Conservation (phyloP, 148 eudicot genomes). For the Camellia sinensis region DNA sequence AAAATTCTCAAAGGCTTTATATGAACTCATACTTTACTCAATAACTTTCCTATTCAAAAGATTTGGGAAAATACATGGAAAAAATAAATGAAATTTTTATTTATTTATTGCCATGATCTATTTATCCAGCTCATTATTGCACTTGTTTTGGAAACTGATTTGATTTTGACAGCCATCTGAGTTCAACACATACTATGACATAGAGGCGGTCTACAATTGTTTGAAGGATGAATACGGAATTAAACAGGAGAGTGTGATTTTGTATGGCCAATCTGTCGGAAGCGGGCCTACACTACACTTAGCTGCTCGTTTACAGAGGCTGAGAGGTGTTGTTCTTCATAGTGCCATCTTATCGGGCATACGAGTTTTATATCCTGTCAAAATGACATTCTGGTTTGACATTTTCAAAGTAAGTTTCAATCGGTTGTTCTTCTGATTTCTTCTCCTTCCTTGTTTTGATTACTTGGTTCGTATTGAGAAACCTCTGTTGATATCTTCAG, state of each 20-base stretch:
- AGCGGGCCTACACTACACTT: slow-evolving; percentile 93
- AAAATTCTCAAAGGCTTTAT: slow-evolving; percentile 1
- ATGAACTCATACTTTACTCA: background rate
- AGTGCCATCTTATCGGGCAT: slow-evolving; percentile 96
- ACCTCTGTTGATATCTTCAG: slow-evolving; percentile 38
- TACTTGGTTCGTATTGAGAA: slow-evolving; percentile 9
- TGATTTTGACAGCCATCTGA: slow-evolving; percentile 69
- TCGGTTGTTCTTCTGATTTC: background rate
- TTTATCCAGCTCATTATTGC: slow-evolving; percentile 9
- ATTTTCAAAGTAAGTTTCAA: slow-evolving; percentile 71
- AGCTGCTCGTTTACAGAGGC: slow-evolving; percentile 66
- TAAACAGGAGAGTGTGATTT: slow-evolving; percentile 76
- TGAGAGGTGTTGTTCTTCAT: slow-evolving; percentile 93
- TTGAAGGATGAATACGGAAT: slow-evolving; percentile 69
- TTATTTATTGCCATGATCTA: background rate
- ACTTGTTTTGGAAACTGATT: background rate
- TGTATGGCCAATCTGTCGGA: slow-evolving; percentile 97
- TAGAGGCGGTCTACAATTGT: slow-evolving; percentile 92
- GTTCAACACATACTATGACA: slow-evolving; percentile 90
- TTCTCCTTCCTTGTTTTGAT: background rate
- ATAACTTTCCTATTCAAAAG: background rate
- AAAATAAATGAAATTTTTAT: background rate
- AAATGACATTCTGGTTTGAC: slow-evolving; percentile 93
- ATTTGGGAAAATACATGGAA: background rate
- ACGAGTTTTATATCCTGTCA: slow-evolving; percentile 77